Base-by-base conservation (phyloP, 768 basidiomycete species). In the Mycena capillaripes region DNA sequence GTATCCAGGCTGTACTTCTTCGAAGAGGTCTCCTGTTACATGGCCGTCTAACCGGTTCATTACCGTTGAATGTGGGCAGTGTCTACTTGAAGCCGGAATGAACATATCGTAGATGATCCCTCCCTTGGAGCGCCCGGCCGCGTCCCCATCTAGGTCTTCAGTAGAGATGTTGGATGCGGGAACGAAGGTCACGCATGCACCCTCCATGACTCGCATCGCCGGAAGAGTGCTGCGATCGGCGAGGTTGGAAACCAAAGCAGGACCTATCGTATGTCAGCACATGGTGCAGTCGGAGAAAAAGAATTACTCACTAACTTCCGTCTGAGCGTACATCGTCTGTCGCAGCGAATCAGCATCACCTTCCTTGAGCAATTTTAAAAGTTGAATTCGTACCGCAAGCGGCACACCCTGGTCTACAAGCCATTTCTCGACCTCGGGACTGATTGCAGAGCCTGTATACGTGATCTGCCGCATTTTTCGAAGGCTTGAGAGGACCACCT, bases 11-110 rank as follows among this genome's bases (percentile, higher is more conserved):
- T 75, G 66, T 16, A 76, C 74, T 59, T 79, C 74, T 32, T 79
- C 78, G 48, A 80, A 79, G 4, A 80, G 68, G 48, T 78, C 78
- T 2, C 78, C 79, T 3, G 78, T 69, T n/a, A 76, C 64, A 48
- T 76, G 74, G 3, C 76, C 75, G 36, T 77, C 71, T 3, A 69
- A 59, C 7, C 76, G 71, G 40, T 76, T 78, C 10, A 61, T 66
- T 2, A 76, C 61, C 1, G 71, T 25, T 14, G 71, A 65, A 27
- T 73, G 67, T 2, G 72, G 72, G 25, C 72, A 73, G 23, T 67
- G 57, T 11, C 11, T 12, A 2, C 44, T 14, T 4, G 8, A 52
- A 12, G 38, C 66, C 27, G 71, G 75, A 14, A 79, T 56, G 53
- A 75, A 77, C 32, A 78, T 63, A 21, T 69, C 68, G 23, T 55